These are phyloP conservation scores for Sugiyamaella paludigena DNA, from an alignment of 1,139 yeast genomes.

Conservation along the genomic window DNA sequence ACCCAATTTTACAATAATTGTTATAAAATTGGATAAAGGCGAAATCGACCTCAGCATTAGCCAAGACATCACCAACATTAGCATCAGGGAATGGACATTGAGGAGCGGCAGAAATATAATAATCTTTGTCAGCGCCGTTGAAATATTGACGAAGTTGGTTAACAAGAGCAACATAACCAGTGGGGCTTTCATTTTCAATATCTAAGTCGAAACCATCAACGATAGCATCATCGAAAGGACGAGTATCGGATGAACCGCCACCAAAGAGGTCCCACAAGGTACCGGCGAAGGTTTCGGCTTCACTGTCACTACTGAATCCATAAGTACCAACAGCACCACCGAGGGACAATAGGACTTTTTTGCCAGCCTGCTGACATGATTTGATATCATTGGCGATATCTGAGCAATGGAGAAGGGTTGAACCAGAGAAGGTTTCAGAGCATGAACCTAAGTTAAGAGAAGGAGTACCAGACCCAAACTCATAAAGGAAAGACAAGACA, in stretches of 20 bases:
- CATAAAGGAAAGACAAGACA: slow-evolving; percentile 64
- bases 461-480: slow-evolving; percentile 51
- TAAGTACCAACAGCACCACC: slow-evolving; percentile 87
- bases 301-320: slow-evolving; percentile 62
- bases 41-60: slow-evolving; percentile 67
- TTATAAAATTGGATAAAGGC: slow-evolving; percentile 93
- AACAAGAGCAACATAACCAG: slow-evolving; percentile 56
- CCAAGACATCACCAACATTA: slow-evolving; percentile 66
- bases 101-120: slow-evolving; percentile 90
- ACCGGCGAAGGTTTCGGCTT: slow-evolving; percentile 67
- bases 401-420: slow-evolving; percentile 37
- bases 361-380: slow-evolving; percentile 80
- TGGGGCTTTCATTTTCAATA: slow-evolving; percentile 54
- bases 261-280: slow-evolving; percentile 86
- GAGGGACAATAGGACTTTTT: slow-evolving; percentile 71
- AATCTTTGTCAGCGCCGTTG: slow-evolving; percentile 43
- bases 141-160: slow-evolving; percentile 56
- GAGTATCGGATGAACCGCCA: slow-evolving; percentile 55
- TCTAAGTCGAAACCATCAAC: slow-evolving; percentile 76
- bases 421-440: slow-evolving; percentile 34
- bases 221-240: slow-evolving; percentile 76
- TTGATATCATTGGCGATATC: slow-evolving; percentile 59
- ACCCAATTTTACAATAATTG: slow-evolving; percentile 62
- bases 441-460: slow-evolving; percentile 60
- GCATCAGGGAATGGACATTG: slow-evolving; percentile 94